A percentile compares a stretch with the other conserved stretches of the same genome.
phyloP scores from a whole-genome alignment of 1,284 basidiomycete species.

The Ustilago nuda region DNA sequence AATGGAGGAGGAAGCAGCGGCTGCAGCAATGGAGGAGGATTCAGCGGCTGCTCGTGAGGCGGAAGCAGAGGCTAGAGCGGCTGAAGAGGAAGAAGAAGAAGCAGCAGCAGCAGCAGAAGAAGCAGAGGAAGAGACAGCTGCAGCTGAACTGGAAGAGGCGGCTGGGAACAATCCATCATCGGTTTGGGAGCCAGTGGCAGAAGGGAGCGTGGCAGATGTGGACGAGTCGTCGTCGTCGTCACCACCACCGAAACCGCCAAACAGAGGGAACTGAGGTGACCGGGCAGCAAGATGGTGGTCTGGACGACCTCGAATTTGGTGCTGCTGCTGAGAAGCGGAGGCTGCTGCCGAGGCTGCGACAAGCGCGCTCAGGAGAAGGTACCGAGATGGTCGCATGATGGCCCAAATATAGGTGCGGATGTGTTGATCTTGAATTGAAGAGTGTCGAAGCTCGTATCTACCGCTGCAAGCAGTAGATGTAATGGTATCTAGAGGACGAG shows the following conservation, averaged over 20 bases:
- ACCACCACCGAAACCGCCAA: not conserved
- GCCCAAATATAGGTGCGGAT: too few species aligned
- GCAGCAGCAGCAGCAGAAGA: slow-evolving; percentile 25
- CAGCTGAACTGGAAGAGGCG: slow-evolving; percentile 17
- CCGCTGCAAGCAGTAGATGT: too few species aligned
- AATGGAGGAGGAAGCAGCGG: slow-evolving; percentile 33
- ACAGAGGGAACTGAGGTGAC: slow-evolving; percentile 9
- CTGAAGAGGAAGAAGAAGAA: slow-evolving; percentile 8
- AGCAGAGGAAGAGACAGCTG: slow-evolving; percentile 28
- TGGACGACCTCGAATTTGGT: slow-evolving; percentile 21
- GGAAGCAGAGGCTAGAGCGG: slow-evolving; percentile 34
- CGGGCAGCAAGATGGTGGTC: slow-evolving; percentile 26
- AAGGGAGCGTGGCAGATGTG: slow-evolving; percentile 11
- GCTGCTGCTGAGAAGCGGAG: slow-evolving; percentile 34
- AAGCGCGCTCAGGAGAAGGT: slow-evolving; percentile 31
- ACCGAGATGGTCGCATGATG: slow-evolving; percentile 35
- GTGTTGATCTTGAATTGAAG: too few species aligned
- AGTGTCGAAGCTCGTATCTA: too few species aligned
- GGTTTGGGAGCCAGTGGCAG: slow-evolving; percentile 13
- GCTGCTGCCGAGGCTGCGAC: slow-evolving; percentile 23
- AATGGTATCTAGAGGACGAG: too few species aligned
- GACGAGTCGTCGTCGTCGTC: slow-evolving; percentile 3
- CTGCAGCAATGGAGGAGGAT: slow-evolving; percentile 36
- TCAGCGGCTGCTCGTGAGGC: slow-evolving; percentile 27
- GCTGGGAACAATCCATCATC: slow-evolving; percentile 14